Conservation (phyloP, 1,139 yeast genomes). For the Pichia sp. region DNA sequence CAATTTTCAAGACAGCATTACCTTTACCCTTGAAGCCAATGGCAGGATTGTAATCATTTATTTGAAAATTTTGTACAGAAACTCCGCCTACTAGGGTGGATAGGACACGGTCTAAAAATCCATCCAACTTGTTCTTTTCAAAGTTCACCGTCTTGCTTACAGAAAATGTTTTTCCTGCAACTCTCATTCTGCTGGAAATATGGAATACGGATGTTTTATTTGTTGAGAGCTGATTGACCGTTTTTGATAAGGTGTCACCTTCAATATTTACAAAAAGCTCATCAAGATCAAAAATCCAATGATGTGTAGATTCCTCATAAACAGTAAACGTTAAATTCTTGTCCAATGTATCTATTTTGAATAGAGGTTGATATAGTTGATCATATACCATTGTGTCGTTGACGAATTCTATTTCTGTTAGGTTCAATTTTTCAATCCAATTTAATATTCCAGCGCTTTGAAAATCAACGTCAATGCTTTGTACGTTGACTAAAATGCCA, state of each 20-base stretch:
- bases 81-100: neutral
- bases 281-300: conserved; percentile 4
- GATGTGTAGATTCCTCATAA: neutral
- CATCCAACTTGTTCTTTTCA: neutral
- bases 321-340: neutral
- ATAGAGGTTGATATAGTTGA: neutral
- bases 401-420: conserved; percentile 2
- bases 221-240: neutral
- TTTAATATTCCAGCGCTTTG: neutral
- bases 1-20: neutral
- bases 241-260: neutral
- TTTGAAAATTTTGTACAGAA: neutral
- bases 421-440: conserved; percentile 8
- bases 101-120: neutral
- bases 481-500: neutral
- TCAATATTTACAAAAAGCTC: neutral
- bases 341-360: neutral
- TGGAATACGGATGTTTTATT: neutral
- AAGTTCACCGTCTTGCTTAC: neutral
- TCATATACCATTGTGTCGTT: conserved; percentile 1
- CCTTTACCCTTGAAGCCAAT: conserved; percentile 3
- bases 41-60: conserved; percentile 2
- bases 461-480: neutral
- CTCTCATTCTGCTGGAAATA: neutral
- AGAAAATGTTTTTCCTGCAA: neutral